Conservation (phyloP, 2,329 filamentous ascomycete species). For the Aspergillus quadricinctus region DNA sequence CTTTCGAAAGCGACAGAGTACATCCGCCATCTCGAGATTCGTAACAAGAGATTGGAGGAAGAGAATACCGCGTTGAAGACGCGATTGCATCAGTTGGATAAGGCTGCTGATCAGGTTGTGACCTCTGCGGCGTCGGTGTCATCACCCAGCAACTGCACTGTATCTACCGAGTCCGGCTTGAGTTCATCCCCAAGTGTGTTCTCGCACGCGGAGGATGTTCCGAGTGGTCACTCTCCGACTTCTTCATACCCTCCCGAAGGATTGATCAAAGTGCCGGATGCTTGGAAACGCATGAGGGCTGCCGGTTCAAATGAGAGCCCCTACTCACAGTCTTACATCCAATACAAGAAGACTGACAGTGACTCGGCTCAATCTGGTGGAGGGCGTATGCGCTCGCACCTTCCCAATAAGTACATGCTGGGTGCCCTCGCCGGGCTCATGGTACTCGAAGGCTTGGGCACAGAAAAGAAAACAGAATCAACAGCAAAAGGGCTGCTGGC, state of each 20-base stretch:
- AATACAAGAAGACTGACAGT: slow-evolving; percentile 21
- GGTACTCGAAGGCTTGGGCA: slow-evolving; percentile 78
- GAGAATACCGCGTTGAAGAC: slow-evolving; percentile 77
- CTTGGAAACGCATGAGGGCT: slow-evolving; percentile 40
- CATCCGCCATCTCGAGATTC: slow-evolving; percentile 87
- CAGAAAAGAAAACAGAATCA: slow-evolving; percentile 58
- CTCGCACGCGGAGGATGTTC: slow-evolving; percentile 35
- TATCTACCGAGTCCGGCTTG: slow-evolving; percentile 32
- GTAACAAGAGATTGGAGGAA: slow-evolving; percentile 74
- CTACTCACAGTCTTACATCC: slow-evolving; percentile 39
- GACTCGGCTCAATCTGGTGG: slow-evolving; percentile 37
- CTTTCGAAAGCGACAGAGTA: slow-evolving; percentile 95
- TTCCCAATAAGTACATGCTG: slow-evolving; percentile 77
- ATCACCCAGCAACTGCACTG: slow-evolving; percentile 38
- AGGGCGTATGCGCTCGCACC: slow-evolving; percentile 46
- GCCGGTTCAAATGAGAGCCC: slow-evolving; percentile 28
- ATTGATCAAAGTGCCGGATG: slow-evolving; percentile 41
- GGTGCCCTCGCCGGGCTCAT: slow-evolving; percentile 88
- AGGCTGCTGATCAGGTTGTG: slow-evolving; percentile 41
- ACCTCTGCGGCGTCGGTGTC: slow-evolving; percentile 36
- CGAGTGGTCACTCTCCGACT: slow-evolving; percentile 27
- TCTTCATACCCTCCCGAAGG: slow-evolving; percentile 38
- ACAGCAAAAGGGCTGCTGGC: slow-evolving; percentile 64
- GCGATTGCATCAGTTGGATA: slow-evolving; percentile 75
- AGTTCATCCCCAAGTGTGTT: slow-evolving; percentile 40